phyloP scores from a whole-genome alignment of 1,284 basidiomycete genomes.

The Sphagnurus paluster region DNA sequence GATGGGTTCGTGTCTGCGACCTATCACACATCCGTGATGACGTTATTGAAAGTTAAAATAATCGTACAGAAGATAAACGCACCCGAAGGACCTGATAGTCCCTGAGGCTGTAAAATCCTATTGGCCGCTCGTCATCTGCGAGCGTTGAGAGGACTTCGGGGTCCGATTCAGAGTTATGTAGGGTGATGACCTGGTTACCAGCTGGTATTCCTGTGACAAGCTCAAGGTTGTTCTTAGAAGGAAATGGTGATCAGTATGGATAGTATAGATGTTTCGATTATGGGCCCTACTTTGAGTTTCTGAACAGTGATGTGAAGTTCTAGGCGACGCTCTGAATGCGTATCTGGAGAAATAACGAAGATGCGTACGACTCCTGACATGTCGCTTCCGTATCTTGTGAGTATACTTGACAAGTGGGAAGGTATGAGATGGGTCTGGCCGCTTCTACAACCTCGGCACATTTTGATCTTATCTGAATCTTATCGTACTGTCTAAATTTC shows the following conservation, averaged over 20 bases:
- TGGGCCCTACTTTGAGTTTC: conserved; percentile 76
- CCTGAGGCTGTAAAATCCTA: conserved; percentile 74
- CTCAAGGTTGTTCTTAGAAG: conserved; percentile 76
- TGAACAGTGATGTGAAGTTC: conserved; percentile 73
- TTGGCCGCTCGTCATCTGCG: conserved; percentile 62
- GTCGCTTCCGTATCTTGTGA: neutral
- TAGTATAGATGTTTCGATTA: neutral
- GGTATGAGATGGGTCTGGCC: too few species aligned
- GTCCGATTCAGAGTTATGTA: conserved; percentile 64
- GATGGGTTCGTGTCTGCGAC: conserved; percentile 80
- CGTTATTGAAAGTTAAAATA: too few species aligned
- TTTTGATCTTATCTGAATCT: too few species aligned
- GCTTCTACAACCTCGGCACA: too few species aligned
- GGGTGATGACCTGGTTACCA: conserved; percentile 65
- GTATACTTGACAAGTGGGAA: too few species aligned
- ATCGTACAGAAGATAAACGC: conserved; percentile 3
- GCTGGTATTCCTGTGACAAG: conserved; percentile 88
- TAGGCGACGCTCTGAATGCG: conserved; percentile 82
- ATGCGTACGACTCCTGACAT: conserved; percentile 65
- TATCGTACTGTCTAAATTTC: too few species aligned
- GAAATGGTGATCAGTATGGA: neutral
- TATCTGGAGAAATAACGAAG: conserved; percentile 84
- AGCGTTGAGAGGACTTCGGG: conserved; percentile 52
- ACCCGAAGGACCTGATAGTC: conserved; percentile 80
- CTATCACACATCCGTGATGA: conserved; percentile 46